Percentiles rank a stretch among this genome's conserved stretches.
Evolutionary conservation across 2,329 filamentous ascomycete genomes (phyloP).

Genomic region (Aaosphaeria arxii): DNA sequence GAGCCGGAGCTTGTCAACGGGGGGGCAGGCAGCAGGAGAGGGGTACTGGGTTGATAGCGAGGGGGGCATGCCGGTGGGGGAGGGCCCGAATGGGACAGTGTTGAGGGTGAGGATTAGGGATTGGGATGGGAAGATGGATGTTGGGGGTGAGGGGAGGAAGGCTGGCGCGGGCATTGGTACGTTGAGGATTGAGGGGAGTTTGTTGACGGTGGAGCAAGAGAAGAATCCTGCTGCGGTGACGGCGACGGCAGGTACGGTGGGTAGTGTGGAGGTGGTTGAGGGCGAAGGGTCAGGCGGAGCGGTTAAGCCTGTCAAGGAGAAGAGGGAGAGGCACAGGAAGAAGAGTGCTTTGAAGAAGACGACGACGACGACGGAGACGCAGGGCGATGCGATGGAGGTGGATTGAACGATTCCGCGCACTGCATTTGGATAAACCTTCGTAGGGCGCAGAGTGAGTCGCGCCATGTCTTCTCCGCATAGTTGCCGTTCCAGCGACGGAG

Average conservation of each 20-base stretch:
- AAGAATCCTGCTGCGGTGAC: not conserved
- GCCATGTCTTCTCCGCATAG: too few relatives aligned
- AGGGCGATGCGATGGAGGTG: not conserved
- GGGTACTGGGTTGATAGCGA: constrained; percentile 72
- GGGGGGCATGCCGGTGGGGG: constrained; percentile 57
- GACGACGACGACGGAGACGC: not conserved
- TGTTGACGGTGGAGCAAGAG: constrained; percentile 50
- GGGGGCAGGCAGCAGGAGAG: constrained; percentile 42
- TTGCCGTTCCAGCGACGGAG: too few relatives aligned
- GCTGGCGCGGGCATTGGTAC: constrained; percentile 44
- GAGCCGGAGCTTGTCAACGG: constrained; percentile 28
- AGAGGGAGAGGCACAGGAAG: not conserved
- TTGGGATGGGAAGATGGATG: constrained; percentile 67
- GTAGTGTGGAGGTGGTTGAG: not conserved
- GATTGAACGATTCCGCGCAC: not conserved
- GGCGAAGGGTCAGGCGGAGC: not conserved
- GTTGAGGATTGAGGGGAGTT: constrained; percentile 83
- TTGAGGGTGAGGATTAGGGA: constrained; percentile 78
- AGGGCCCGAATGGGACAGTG: constrained; percentile 50
- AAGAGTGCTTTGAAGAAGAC: not conserved
- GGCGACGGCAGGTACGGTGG: not conserved
- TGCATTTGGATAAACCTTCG: too few relatives aligned
- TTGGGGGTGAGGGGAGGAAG: constrained; percentile 60
- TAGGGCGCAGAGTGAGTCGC: too few relatives aligned
- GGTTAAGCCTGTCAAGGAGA: not conserved